Conservation (phyloP, 1,139 yeast species). For the Saccharomycopsis crataegensis region DNA sequence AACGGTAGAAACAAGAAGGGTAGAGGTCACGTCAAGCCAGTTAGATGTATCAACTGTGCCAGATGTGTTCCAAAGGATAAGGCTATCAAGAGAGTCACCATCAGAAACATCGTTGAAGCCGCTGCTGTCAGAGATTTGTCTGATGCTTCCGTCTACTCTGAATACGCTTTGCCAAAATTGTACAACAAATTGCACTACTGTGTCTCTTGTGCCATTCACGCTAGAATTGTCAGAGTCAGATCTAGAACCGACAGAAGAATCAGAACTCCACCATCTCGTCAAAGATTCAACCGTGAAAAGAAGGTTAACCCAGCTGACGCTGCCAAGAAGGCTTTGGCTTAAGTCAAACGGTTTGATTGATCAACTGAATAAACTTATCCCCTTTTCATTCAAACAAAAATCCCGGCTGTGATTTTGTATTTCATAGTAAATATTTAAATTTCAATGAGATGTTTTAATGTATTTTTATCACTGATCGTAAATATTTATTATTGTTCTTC, state of each 20-base stretch:
- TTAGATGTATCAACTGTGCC: conserved; percentile 99
- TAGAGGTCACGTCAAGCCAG: conserved; percentile 99
- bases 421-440: too few relatives aligned
- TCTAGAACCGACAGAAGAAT: conserved; percentile 97
- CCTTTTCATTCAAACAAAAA: too few relatives aligned
- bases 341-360: neutral
- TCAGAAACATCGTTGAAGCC: conserved; percentile 99
- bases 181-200: conserved; percentile 99
- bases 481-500: too few relatives aligned
- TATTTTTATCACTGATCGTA: too few relatives aligned
- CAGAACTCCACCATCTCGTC: conserved; percentile 99
- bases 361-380: too few relatives aligned
- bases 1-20: conserved; percentile 99
- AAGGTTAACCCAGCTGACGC: conserved; percentile 97
- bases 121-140: conserved; percentile 99
- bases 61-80: conserved; percentile 99
- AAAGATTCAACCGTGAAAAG: conserved; percentile 95
- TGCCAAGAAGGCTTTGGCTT: conserved; percentile 76
- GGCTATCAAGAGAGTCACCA: conserved; percentile 99
- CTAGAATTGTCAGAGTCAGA: conserved; percentile 99
- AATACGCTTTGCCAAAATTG: conserved; percentile 98
- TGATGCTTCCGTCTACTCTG: conserved; percentile 98
- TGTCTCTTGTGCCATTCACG: conserved; percentile 99
- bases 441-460: too few relatives aligned
- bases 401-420: too few relatives aligned